Evolutionary conservation across 805 yeast species (phyloP), one percentile per base, ranked within the genome.

Genomic region (Zygosaccharomyces gambellarensis): DNA sequence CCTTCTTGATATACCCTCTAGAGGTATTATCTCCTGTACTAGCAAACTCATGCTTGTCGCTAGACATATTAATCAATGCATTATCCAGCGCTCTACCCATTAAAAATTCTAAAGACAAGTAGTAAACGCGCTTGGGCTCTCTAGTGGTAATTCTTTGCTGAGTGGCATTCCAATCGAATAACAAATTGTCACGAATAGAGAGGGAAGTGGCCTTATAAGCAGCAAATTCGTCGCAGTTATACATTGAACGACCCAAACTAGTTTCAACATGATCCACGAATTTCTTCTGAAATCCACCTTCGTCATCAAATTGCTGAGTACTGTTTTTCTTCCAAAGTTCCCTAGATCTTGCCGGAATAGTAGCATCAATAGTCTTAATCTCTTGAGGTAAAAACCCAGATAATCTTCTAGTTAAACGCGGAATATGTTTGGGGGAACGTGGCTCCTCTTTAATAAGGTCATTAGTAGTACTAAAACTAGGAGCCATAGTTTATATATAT

Each of bases 81-180:
- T 90, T 90, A 69, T 90, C 97, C 76, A 90, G 76, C 42, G 97
- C 96, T 62, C 96, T 80, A 40, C 97, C 97, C 96, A 90, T 88
- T 55, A 90, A 73, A 65, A 88, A 90, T 71, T 90, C 97, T 58
- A 90, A 74, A 3, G 95, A 87, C 52, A 90, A 68, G 65, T 90
- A 90, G 70, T 90, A 90, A 38, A 90, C 84, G 55, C 97, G 76
- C 71, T 90, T 90, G 43, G 85, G 87, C 63, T 87, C 95, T 60
- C 80, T 82, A 42, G 84, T 69, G 12, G 97, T 89, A 69, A 87
- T 94, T 62, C 80, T 77, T 70, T 90, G 97, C 71, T 90, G 97
- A 36, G 97, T 90, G 68, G 84, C 82, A 66, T 90, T 90, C 97
- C 97, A 90, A 60, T 87, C 88, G 42, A 88, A 76, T 57, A 88